Base-by-base conservation (phyloP, 352 stramenopile genomes). In the Aphanomyces invadans region DNA sequence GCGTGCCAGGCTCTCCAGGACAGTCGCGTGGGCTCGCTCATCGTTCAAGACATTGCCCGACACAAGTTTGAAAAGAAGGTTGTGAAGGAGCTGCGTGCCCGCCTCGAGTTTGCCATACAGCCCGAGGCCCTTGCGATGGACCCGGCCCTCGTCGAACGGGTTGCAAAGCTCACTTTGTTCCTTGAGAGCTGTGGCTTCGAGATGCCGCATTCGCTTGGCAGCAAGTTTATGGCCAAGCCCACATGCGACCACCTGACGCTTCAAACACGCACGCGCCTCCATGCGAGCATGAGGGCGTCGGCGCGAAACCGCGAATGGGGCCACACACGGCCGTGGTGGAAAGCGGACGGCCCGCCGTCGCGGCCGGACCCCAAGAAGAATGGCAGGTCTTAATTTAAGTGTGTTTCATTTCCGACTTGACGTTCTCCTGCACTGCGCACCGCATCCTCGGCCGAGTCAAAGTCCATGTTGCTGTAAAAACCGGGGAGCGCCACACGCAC, bases 381-480 rank as follows among this genome's bases (percentile, higher is more conserved):
- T 19, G 49, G 11, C 45, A 57, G 36, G 1, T 57, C 36, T 57
- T 57, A 57, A 57, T 39, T 57, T 57, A 57, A 57, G n/a, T 57
- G 4, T 57, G 21, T 54, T 25, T 31, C 11, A 11, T 23, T 25
- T 23, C 19, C 44, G 21, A 52, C 12, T n/a, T n/a, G n/a, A n/a
- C n/a, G n/a, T n/a, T n/a, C n/a, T n/a, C n/a, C n/a, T n/a, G n/a
- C n/a, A n/a, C n/a, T n/a, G n/a, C n/a, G 55, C 36, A 51, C 38
- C 19, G 3, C 3, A 5, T 33, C 55, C n/a, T 64, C 55, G 7
- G 36, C 55, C 1, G 33, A 26, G n/a, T 64, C 55, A 36, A 83
- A 76, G 53, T 87, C 86, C 81, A 92, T 92, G 49, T 92, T 80
- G 29, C 82, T 76, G 69, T 87, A 90, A 59, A 89, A 92, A 0